Evolutionary conservation across 163 green algal species (phyloP), one percentile per base, ranked within the genome.

Genomic region (Chlamydomonas reinhardtii): DNA sequence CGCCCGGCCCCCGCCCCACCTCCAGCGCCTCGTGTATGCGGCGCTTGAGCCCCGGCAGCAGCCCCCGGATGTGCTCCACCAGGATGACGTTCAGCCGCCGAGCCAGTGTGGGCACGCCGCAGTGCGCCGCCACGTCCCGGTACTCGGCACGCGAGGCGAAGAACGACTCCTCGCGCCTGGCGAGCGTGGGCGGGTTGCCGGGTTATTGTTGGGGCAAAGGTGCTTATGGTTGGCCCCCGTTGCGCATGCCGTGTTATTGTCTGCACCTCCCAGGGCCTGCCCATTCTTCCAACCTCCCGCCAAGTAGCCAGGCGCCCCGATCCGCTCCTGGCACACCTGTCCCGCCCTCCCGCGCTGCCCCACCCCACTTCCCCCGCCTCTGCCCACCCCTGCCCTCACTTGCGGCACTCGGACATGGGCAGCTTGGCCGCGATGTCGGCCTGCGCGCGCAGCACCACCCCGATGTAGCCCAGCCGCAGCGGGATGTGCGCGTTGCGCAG

Each of bases 381-480:
- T 12, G 14, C 12, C 66, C 12, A 0, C 15, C 31, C 14, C 6
- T 86, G 74, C 17, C 90, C 90, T 64, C 56, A 94, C 91, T 69
- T 90, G 11, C 95, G 89, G 8, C 96, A 96, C 1, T 96, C 91
- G 0, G 77, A 52, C 92, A 98, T 96, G 87, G 90, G 88, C 71
- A 90, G 93, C n/a, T 93, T 90, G 62, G 92, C 84, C 74, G 94
- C 93, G 86, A 98, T 98, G 91, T 98, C 97, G 15, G 93, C 85
- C 90, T 98, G 96, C 69, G 93, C 96, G 72, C 95, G 90, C 76
- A 96, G 94, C 52, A 98, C 96, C 35, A 97, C 85, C 29, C 93
- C 98, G n/a, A 98, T 93, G 89, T 99, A 99, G n/a, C 97, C 97
- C 71, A 99, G 90, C 43, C 92, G 85, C 89, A 99, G 92, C 0